Evolutionary conservation across 192 early-diverging fungal genomes (phyloP).

Genomic region (Obelidium mucronatum): DNA sequence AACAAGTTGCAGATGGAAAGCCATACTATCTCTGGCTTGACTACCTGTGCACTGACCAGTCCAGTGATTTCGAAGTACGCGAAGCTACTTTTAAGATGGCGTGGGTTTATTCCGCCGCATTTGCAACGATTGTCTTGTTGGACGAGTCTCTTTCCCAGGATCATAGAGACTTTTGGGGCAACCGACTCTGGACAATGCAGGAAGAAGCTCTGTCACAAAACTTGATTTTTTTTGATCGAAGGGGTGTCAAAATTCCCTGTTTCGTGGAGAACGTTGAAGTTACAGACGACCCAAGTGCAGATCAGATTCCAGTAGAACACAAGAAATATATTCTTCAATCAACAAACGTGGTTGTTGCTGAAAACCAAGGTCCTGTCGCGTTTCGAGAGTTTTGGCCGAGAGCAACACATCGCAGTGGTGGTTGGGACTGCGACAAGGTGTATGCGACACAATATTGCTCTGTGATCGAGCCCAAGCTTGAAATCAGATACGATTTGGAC

Average conservation of each 20-base stretch:
- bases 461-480: not conserved
- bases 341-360: not conserved
- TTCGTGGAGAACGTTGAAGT: not conserved
- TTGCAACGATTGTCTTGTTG: not conserved
- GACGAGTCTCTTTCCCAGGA: not conserved
- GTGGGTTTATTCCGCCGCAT: slow-evolving; percentile 12
- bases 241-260: not conserved
- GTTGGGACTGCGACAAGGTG: not conserved
- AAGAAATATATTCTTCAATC: not conserved
- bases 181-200: slow-evolving; percentile 4
- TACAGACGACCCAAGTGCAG: not conserved
- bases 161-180: not conserved
- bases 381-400: slow-evolving; percentile 10
- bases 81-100: slow-evolving; percentile 22
- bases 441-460: slow-evolving; percentile 20
- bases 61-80: slow-evolving; percentile 1
- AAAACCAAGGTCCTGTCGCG: not conserved
- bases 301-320: not conserved
- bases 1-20: not conserved
- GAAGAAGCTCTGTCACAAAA: not conserved
- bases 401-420: not conserved
- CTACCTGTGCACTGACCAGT: slow-evolving; percentile 11
- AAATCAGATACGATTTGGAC: slow-evolving; percentile 9
- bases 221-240: slow-evolving; percentile 4
- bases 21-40: slow-evolving; percentile 14